Evolutionary conservation across 768 basidiomycete species (phyloP).

Genomic region (Chalciporus piperatus): DNA sequence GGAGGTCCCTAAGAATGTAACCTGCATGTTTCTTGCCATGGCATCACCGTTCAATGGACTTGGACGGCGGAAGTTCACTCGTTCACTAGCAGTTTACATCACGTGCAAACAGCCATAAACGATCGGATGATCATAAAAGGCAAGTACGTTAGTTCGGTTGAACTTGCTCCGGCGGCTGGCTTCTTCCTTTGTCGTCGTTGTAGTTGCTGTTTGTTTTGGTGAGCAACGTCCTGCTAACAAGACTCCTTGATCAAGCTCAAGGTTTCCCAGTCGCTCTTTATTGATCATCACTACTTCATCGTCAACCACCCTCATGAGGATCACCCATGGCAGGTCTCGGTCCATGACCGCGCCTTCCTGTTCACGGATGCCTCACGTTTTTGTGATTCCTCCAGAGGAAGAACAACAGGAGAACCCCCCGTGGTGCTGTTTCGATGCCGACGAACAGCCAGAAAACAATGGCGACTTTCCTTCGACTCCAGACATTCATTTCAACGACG

Average conservation of each 20-base stretch:
- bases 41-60: no score
- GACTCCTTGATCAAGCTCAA: neutral
- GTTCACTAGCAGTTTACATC: no score
- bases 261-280: conserved; percentile 17
- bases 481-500: conserved; percentile 35
- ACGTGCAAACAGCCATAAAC: conserved; percentile 13
- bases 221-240: neutral
- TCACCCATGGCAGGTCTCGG: conserved; percentile 12
- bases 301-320: conserved; percentile 10
- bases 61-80: no score
- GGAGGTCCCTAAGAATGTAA: conserved; percentile 76
- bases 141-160: conserved; percentile 16
- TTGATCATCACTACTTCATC: neutral
- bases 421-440: conserved; percentile 59
- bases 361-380: conserved; percentile 46
- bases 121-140: conserved; percentile 20
- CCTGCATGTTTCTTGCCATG: conserved; percentile 45
- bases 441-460: conserved; percentile 25
- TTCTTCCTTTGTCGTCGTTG: conserved; percentile 1
- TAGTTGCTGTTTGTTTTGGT: conserved; percentile 12
- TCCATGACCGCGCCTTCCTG: conserved; percentile 6
- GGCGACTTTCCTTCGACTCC: conserved; percentile 13
- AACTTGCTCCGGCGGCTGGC: conserved; percentile 17
- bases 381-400: conserved; percentile 58
- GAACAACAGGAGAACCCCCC: conserved; percentile 45